Conservation (phyloP, 257 asterid species). For the Avicennia marina region DNA sequence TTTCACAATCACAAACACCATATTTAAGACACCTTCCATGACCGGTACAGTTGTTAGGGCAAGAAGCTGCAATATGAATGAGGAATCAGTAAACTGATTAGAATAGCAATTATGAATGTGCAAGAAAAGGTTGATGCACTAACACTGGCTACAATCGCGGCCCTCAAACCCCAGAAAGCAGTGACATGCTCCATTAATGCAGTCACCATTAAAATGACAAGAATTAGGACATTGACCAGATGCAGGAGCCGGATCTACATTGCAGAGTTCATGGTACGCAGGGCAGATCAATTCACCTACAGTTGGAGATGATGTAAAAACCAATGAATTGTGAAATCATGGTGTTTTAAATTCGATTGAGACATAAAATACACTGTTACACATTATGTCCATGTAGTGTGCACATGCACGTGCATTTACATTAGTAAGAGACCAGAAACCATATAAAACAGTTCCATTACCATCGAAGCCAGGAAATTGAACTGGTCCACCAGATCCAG, state of each 20-base stretch:
- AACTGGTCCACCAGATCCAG: slow-evolving; percentile 1
- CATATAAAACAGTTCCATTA: background rate
- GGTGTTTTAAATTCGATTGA: no score
- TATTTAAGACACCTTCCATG: slow-evolving; percentile 63
- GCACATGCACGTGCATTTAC: background rate
- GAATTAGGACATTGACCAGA: slow-evolving; percentile 81
- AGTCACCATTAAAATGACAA: slow-evolving; percentile 85
- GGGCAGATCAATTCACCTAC: slow-evolving; percentile 93
- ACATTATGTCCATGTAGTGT: background rate
- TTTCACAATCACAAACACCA: slow-evolving; percentile 70
- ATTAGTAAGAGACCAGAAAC: background rate
- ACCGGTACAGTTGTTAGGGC: slow-evolving; percentile 63
- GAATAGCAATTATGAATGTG: no score
- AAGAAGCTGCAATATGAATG: slow-evolving; percentile 57
- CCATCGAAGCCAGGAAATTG: slow-evolving; percentile 15
- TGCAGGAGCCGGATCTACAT: slow-evolving; percentile 47
- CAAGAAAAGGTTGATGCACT: slow-evolving; percentile 15
- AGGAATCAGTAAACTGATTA: no score
- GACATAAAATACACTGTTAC: no score
- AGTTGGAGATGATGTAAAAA: slow-evolving; percentile 12
- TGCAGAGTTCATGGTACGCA: slow-evolving; percentile 90
- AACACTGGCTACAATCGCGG: slow-evolving; percentile 75
- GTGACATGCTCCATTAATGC: slow-evolving; percentile 74
- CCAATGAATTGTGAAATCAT: background rate
- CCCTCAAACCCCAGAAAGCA: slow-evolving; percentile 95